Evolutionary conservation across 2,329 filamentous ascomycete species (phyloP).

Genomic region (Grosmannia clavigera): DNA sequence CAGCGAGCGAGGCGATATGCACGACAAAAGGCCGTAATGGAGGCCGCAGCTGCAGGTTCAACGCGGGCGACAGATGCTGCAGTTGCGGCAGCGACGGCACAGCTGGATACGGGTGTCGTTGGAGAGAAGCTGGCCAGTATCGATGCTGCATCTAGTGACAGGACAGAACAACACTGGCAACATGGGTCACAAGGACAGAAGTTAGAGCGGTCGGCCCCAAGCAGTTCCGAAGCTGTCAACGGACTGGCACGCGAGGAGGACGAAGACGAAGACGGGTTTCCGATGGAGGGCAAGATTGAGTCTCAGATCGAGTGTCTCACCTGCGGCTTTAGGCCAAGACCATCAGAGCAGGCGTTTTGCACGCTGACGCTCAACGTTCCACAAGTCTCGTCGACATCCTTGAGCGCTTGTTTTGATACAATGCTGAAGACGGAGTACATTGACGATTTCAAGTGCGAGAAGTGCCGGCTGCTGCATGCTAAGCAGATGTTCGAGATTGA

Average conservation of each 20-base stretch:
- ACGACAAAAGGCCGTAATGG: conserved; percentile 19
- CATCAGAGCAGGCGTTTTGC: conserved; percentile 75
- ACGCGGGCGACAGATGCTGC: background rate
- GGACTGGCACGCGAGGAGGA: conserved; percentile 16
- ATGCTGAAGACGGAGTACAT: conserved; percentile 93
- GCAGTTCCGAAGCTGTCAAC: background rate
- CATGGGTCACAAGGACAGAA: background rate
- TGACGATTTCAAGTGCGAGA: conserved; percentile 93
- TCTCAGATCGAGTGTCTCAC: conserved; percentile 91
- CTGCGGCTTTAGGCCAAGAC: conserved; percentile 80
- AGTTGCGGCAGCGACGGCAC: background rate
- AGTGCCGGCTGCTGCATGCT: conserved; percentile 77
- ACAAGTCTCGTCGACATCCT: conserved; percentile 63
- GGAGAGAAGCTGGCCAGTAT: conserved; percentile 10
- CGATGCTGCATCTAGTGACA: background rate
- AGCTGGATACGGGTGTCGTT: conserved; percentile 5
- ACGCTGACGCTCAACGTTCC: conserved; percentile 88
- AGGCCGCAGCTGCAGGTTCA: background rate
- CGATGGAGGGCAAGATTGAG: conserved; percentile 81
- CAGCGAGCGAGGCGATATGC: conserved; percentile 56
- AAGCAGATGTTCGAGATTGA: conserved; percentile 50
- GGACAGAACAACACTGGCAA: background rate
- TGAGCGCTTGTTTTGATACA: conserved; percentile 83
- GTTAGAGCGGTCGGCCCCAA: background rate
- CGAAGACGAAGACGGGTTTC: conserved; percentile 61